A percentile compares a stretch with the other conserved stretches of the same genome.
These are phyloP conservation scores for Debaryomycetaceae sp. DNA, from an alignment of 1,139 yeast genomes.

Conservation along the genomic window DNA sequence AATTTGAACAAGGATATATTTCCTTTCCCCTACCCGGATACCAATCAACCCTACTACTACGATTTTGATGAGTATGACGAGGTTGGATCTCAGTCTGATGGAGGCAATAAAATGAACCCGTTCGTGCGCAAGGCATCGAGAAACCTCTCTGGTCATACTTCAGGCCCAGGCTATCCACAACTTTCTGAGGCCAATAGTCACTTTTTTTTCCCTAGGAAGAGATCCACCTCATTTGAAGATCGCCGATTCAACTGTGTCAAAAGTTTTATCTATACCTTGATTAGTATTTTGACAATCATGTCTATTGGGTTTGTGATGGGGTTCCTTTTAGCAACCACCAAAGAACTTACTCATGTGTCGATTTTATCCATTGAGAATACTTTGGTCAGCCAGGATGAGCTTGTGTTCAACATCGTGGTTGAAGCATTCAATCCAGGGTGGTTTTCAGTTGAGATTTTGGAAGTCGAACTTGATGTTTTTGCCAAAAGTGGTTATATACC, in stretches of 20 bases:
- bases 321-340: conserved; percentile 79
- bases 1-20: conserved; percentile 27
- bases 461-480: conserved; percentile 79
- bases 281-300: conserved; percentile 51
- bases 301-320: conserved; percentile 77
- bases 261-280: conserved; percentile 52
- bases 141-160: conserved; percentile 11
- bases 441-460: conserved; percentile 58
- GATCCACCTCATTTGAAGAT: conserved; percentile 17
- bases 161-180: conserved; percentile 15
- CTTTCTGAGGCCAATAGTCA: conserved; percentile 19
- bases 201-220: conserved; percentile 30
- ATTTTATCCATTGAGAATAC: conserved; percentile 63
- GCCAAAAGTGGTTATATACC: conserved; percentile 66
- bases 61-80: conserved; percentile 43
- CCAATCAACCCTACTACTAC: conserved; percentile 23
- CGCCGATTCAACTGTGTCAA: conserved; percentile 34
- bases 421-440: conserved; percentile 88
- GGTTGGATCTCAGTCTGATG: conserved; percentile 20
- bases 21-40: conserved; percentile 55
- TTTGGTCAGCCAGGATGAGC: conserved; percentile 78
- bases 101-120: conserved; percentile 10
- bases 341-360: conserved; percentile 68
- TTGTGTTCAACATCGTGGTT: conserved; percentile 72
- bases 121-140: conserved; percentile 8